phyloP scores from a whole-genome alignment of 2,329 filamentous ascomycete genomes.

The Cladorrhinum sp. region DNA sequence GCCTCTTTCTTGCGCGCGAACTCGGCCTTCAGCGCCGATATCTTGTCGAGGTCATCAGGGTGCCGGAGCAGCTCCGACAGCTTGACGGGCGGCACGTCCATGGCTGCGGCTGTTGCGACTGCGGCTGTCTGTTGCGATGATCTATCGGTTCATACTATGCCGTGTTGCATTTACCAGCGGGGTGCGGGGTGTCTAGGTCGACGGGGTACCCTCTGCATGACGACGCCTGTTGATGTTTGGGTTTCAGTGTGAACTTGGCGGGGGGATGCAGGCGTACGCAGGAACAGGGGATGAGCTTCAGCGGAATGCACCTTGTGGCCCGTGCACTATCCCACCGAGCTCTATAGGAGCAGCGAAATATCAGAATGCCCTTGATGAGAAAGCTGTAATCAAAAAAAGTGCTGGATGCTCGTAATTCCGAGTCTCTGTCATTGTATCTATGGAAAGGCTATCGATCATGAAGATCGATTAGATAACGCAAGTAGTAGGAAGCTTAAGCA shows the following conservation, averaged over 20 bases:
- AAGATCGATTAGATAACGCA: no score
- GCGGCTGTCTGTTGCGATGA: background rate
- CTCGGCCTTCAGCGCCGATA: constrained; percentile 82
- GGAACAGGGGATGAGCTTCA: background rate
- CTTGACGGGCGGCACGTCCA: constrained; percentile 70
- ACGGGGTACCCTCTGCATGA: background rate
- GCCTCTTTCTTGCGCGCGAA: constrained; percentile 91
- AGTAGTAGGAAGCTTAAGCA: no score
- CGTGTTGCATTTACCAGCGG: background rate
- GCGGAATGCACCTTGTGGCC: background rate
- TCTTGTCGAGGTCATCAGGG: constrained; percentile 96
- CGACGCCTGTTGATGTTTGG: background rate
- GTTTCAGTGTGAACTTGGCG: background rate
- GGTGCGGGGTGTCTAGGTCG: background rate
- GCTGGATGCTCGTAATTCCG: no score
- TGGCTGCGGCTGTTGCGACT: constrained; percentile 31
- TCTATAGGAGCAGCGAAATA: background rate
- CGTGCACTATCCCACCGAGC: background rate
- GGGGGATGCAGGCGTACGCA: background rate
- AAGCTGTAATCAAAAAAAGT: background rate
- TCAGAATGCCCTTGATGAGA: background rate
- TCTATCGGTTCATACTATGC: background rate
- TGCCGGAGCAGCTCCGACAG: constrained; percentile 91
- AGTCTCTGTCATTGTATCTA: no score
- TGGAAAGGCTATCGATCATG: no score